phyloP scores from a whole-genome alignment of 1,284 basidiomycete genomes.

The Neonothopanus nambi region DNA sequence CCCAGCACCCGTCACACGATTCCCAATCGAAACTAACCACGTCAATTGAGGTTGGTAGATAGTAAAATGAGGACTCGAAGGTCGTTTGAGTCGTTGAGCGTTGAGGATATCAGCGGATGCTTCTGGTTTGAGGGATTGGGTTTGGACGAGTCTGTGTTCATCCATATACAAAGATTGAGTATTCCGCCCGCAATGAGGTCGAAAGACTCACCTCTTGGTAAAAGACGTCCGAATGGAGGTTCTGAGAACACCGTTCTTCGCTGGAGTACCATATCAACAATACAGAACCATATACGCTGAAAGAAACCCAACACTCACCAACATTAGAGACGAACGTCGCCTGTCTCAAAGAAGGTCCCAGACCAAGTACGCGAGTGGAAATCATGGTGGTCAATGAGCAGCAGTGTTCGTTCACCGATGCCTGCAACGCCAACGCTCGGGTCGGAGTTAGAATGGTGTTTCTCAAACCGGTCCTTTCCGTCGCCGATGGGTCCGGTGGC shows the following conservation, averaged over 20 bases:
- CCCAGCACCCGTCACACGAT: slow-evolving; percentile 83
- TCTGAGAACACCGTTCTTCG: slow-evolving; percentile 10
- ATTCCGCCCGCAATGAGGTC: no score
- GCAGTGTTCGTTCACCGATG: no score
- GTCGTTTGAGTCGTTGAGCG: slow-evolving; percentile 81
- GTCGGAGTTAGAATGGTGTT: no score
- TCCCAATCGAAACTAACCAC: slow-evolving; percentile 82
- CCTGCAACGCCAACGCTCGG: no score
- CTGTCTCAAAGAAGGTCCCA: slow-evolving; percentile 54
- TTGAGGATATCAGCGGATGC: slow-evolving; percentile 76
- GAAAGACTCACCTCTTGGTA: slow-evolving; percentile 58
- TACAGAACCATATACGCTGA: not conserved
- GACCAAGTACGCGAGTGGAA: slow-evolving; percentile 50
- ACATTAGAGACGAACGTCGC: slow-evolving; percentile 41
- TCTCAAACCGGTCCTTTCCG: no score
- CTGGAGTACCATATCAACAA: not conserved
- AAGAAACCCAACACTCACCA: slow-evolving; percentile 15
- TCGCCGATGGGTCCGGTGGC: no score
- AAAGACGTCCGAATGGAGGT: slow-evolving; percentile 41
- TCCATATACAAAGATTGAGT: not conserved
- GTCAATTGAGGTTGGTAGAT: slow-evolving; percentile 98
- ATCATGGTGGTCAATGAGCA: slow-evolving; percentile 36
- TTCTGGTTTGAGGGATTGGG: slow-evolving; percentile 60
- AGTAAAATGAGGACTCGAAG: slow-evolving; percentile 90
- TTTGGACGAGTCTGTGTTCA: slow-evolving; percentile 55